These are phyloP conservation scores for Akanthomyces lecanii DNA, from an alignment of 2,329 filamentous ascomycete species.

Conservation along the genomic window DNA sequence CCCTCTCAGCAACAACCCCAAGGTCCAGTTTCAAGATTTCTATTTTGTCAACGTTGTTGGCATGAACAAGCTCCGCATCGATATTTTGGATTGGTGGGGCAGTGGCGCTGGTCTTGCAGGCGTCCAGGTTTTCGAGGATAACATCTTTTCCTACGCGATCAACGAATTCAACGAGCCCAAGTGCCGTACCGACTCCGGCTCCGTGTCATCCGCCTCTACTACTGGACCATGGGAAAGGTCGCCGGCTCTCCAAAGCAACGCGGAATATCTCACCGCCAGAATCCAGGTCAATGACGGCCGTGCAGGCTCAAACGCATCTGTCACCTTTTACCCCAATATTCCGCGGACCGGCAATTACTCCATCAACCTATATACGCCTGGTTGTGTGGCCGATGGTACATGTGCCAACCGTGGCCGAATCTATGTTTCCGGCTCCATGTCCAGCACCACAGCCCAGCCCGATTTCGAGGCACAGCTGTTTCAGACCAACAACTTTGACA, in stretches of 20 bases:
- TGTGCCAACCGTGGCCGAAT: conserved; percentile 75
- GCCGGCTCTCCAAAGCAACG: conserved; percentile 63
- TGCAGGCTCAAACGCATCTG: conserved; percentile 50
- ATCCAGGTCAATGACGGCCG: conserved; percentile 54
- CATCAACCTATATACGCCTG: conserved; percentile 87
- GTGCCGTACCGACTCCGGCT: conserved; percentile 56
- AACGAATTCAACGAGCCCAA: conserved; percentile 82
- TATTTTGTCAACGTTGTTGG: conserved; percentile 82
- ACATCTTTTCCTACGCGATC: conserved; percentile 82
- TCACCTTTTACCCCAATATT: conserved; percentile 81
- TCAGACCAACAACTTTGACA: conserved; percentile 94
- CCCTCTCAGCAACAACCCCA: conserved; percentile 69
- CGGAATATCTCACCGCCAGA: conserved; percentile 70
- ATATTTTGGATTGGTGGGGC: conserved; percentile 86
- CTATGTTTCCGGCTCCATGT: conserved; percentile 72
- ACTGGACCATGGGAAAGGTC: conserved; percentile 72
- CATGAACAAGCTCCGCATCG: conserved; percentile 82
- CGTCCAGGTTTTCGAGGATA: conserved; percentile 80
- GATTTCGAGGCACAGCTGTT: conserved; percentile 62
- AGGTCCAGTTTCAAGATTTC: conserved; percentile 77
- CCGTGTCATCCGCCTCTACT: conserved; percentile 58
- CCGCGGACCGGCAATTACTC: conserved; percentile 87
- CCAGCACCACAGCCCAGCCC: conserved; percentile 40
- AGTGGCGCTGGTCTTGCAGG: conserved; percentile 78
- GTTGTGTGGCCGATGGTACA: conserved; percentile 74